These are phyloP conservation scores for Zychaea mexicana DNA, from an alignment of 371 early-diverging fungal species.

Conservation along the genomic window DNA sequence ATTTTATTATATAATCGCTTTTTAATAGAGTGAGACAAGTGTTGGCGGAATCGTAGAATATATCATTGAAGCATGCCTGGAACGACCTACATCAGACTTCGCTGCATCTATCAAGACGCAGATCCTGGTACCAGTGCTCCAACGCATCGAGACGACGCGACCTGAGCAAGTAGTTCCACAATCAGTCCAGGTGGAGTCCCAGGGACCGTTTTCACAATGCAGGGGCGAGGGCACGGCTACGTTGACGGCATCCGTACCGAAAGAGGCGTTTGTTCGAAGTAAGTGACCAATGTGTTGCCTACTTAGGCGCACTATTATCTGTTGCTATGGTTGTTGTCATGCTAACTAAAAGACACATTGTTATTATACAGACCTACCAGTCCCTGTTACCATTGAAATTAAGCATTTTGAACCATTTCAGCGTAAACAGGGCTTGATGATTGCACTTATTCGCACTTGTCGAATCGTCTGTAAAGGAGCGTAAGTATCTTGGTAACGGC, in stretches of 20 bases:
- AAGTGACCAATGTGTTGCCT: background rate
- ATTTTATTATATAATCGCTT: no score
- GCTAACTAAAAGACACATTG: background rate
- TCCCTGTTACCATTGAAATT: constrained; percentile 17
- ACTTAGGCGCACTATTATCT: background rate
- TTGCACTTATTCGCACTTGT: constrained; percentile 11
- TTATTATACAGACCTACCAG: constrained; percentile 13
- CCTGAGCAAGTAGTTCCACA: constrained; percentile 12
- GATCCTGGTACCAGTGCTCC: constrained; percentile 13
- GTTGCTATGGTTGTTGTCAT: background rate
- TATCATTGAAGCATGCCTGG: constrained; percentile 17
- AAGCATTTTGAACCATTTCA: constrained; percentile 13
- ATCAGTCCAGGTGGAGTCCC: background rate
- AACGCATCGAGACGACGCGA: constrained; percentile 5
- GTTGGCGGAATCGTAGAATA: constrained; percentile 21
- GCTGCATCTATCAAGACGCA: constrained; percentile 3
- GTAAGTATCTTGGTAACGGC: no score
- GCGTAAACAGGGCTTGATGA: constrained; percentile 7
- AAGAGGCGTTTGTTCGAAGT: constrained; percentile 13
- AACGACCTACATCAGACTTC: constrained; percentile 11
- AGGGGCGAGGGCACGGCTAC: background rate
- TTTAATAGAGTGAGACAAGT: constrained; percentile 17
- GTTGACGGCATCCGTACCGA: background rate
- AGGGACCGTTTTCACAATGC: background rate
- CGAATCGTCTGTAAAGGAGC: constrained; percentile 16